phyloP scores from a whole-genome alignment of 306 rosid species.

The Neltuma alba region DNA sequence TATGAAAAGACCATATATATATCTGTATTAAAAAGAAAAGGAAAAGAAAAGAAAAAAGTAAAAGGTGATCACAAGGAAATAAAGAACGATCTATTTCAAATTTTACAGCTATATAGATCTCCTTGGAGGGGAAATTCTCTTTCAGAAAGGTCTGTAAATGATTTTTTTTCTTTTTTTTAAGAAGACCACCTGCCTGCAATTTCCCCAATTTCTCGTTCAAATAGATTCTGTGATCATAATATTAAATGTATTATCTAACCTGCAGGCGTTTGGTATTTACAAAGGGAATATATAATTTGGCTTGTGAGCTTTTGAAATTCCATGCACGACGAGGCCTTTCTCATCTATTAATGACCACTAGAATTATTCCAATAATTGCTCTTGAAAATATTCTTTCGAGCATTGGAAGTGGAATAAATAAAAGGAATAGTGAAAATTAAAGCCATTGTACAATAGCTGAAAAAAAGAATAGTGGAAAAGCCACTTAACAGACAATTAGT shows the following conservation, averaged over 20 bases:
- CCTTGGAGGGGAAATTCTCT: neutral
- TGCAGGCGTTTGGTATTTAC: neutral
- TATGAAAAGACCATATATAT: neutral
- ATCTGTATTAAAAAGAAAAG: neutral
- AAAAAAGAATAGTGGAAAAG: neutral
- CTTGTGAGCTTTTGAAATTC: neutral
- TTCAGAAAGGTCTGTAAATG: neutral
- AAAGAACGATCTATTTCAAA: neutral
- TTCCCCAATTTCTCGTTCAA: neutral
- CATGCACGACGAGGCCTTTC: neutral
- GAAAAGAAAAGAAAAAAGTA: neutral
- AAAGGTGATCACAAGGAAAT: conserved; percentile 3
- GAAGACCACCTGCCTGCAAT: neutral
- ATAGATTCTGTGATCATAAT: neutral
- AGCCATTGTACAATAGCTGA: neutral
- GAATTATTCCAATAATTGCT: conserved; percentile 19
- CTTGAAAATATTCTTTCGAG: conserved; percentile 18
- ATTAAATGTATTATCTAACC: neutral
- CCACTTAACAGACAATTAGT: neutral
- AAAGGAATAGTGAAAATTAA: conserved; percentile 29
- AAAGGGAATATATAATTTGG: neutral
- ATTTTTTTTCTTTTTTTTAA: neutral
- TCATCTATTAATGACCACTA: neutral
- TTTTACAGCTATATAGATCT: neutral
- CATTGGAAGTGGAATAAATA: conserved; percentile 2